Evolutionary conservation across 192 early-diverging fungal genomes (phyloP), one percentile per base, ranked within the genome.

Genomic region (Neocallimastix lanati): DNA sequence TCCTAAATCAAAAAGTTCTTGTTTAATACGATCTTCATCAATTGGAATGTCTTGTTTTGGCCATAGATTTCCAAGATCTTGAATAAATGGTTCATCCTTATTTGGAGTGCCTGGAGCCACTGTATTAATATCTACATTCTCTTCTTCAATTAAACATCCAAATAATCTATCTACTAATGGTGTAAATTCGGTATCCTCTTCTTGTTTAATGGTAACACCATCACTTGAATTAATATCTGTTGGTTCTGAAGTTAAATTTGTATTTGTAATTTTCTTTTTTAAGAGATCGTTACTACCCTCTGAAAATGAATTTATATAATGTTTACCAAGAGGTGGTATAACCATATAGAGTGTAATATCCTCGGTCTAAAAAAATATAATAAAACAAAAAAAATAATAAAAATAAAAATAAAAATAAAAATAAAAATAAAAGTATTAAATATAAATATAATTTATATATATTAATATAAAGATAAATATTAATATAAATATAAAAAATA

Each of bases 1-100:
- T 18, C 95, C 95, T 83, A 96, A 89, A 83, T 92, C 92, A 79
- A 87, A 85, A 79, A 98, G 83, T 83, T 98, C 96, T 28, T 89
- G 89, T 83, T 89, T 91, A 50, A 98, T 82, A 15, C 94, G 84
- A 37, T 96, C 93, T 78, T 98, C 96, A 21, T 21, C 1, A 21
- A 50, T 50, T 21, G 40, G 40, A 50, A 50, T 50, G 21, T 50
- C 40, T 4, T 14, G 40, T 21, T 50, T 50, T 50, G 40, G 40
- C 40, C 40, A 50, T 13, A 21, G 14, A 4, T 50, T 50, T 50
- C 40, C 40, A 50, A 50, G 21, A 37, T 37, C 36, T 50, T 50
- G 40, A 4, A 50, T 16, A 50, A 21, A 50, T 2, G 40, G 16
- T 50, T 50, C 40, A 50, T 50, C 40, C 13, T 50, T 50, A 50